These are phyloP conservation scores for Sugiyamaella pinicola DNA, from an alignment of 1,139 yeast genomes.

Conservation along the genomic window DNA sequence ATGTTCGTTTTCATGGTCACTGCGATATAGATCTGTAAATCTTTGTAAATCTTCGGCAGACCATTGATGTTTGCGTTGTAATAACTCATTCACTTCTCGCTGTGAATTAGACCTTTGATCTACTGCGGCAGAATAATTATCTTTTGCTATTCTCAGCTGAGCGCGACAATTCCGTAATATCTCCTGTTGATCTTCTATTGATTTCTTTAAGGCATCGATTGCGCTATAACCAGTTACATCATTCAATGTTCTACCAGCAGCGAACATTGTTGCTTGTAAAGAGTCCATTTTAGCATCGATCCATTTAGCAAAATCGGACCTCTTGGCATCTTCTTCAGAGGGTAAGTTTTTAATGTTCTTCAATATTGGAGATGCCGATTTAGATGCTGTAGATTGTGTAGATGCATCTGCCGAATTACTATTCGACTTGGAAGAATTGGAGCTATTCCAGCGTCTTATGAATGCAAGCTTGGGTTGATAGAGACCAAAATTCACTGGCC, in stretches of 20 bases:
- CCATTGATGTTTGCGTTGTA: constrained; percentile 89
- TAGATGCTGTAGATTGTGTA: not conserved
- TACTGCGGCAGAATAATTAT: constrained; percentile 62
- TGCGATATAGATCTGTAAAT: constrained; percentile 77
- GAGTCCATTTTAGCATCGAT: constrained; percentile 60
- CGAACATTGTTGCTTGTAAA: constrained; percentile 63
- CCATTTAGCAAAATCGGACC: constrained; percentile 57
- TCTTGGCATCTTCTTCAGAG: constrained; percentile 47
- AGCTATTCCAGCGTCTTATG: not conserved
- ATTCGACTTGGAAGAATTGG: not conserved
- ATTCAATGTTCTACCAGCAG: constrained; percentile 75
- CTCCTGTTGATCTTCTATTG: constrained; percentile 55
- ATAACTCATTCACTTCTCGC: constrained; percentile 80
- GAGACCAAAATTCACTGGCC: not conserved
- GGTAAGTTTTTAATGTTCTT: constrained; percentile 40
- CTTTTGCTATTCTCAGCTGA: constrained; percentile 54
- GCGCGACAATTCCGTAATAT: constrained; percentile 54
- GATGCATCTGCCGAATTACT: too few relatives aligned
- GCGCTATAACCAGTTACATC: constrained; percentile 91
- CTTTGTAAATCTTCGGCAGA: constrained; percentile 71
- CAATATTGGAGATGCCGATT: constrained; percentile 9
- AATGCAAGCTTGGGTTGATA: not conserved
- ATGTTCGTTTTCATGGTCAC: constrained; percentile 76
- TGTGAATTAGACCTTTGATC: constrained; percentile 71
- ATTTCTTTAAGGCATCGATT: constrained; percentile 68